Evolutionary conservation across 176 grass and related monocot species (phyloP).

Genomic region (Calamus simplicifolius): DNA sequence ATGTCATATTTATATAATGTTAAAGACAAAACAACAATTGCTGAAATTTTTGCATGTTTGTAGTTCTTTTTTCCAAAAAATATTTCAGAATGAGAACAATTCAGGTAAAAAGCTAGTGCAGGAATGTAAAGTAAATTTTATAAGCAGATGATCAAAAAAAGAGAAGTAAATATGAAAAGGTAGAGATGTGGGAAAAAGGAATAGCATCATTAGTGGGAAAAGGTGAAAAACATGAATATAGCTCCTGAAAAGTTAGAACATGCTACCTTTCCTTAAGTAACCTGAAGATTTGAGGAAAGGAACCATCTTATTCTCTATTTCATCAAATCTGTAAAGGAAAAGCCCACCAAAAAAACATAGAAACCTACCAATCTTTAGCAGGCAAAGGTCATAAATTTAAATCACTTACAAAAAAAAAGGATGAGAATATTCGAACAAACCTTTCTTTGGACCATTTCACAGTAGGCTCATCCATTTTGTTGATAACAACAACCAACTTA

Average conservation of each 20-base stretch:
- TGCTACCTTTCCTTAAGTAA: constrained; percentile 85
- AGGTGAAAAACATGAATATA: no score
- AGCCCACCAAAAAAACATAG: not conserved
- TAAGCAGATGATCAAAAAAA: no score
- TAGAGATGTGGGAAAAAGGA: not conserved
- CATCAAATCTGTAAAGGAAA: constrained; percentile 62
- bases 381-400: not conserved
- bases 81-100: no score
- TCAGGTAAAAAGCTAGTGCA: no score
- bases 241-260: not conserved
- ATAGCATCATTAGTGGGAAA: no score
- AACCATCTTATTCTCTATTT: constrained; percentile 82
- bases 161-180: no score
- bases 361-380: not conserved
- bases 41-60: no score
- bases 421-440: constrained; percentile 4
- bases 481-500: constrained; percentile 74
- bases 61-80: no score
- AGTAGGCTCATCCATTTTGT: constrained; percentile 91
- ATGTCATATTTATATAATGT: no score
- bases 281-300: constrained; percentile 79
- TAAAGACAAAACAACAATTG: no score
- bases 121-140: no score
- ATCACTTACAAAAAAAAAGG: not conserved
- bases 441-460: constrained; percentile 77